A percentile compares a stretch with the other conserved stretches of the same genome.
These are phyloP conservation scores for Trichocladium antarcticum DNA, from an alignment of 495 filamentous ascomycete species.

Conservation along the genomic window DNA sequence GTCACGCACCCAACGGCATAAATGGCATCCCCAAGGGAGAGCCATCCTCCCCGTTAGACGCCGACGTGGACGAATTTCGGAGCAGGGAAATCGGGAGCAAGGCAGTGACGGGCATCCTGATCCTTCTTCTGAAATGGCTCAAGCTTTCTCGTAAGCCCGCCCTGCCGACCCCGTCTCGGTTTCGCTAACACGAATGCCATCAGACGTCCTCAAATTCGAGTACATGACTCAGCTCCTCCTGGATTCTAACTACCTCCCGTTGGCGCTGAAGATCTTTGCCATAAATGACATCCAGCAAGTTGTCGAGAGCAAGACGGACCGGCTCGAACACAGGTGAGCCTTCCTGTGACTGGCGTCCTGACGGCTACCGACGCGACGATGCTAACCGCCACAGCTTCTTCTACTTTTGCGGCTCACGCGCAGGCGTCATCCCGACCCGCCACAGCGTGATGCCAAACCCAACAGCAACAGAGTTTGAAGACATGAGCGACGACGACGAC, in stretches of 20 bases:
- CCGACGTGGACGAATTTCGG: conserved; percentile 70
- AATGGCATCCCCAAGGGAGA: conserved; percentile 29
- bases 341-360: too few species aligned
- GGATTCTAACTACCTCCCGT: conserved; percentile 85
- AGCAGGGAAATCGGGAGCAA: conserved; percentile 80
- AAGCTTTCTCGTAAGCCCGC: conserved; percentile 70
- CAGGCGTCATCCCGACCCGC: conserved; percentile 21
- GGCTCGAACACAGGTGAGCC: conserved; percentile 63
- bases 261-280: conserved; percentile 85
- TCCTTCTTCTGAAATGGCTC: conserved; percentile 90
- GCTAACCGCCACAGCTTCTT: conserved; percentile 57
- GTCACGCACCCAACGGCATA: conserved; percentile 20
- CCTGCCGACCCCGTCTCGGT: not conserved
- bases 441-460: conserved; percentile 12
- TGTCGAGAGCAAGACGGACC: conserved; percentile 75
- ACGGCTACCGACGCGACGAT: not conserved
- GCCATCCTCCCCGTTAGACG: conserved; percentile 35
- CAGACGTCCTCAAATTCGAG: conserved; percentile 91
- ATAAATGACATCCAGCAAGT: conserved; percentile 83
- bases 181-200: not conserved
- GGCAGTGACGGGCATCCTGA: conserved; percentile 72
- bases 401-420: conserved; percentile 59
- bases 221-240: conserved; percentile 87
- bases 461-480: conserved; percentile 21
- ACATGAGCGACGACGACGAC: conserved; percentile 51